These are phyloP conservation scores for Chaetomium cochliodes DNA, from an alignment of 495 filamentous ascomycete species.

Conservation along the genomic window DNA sequence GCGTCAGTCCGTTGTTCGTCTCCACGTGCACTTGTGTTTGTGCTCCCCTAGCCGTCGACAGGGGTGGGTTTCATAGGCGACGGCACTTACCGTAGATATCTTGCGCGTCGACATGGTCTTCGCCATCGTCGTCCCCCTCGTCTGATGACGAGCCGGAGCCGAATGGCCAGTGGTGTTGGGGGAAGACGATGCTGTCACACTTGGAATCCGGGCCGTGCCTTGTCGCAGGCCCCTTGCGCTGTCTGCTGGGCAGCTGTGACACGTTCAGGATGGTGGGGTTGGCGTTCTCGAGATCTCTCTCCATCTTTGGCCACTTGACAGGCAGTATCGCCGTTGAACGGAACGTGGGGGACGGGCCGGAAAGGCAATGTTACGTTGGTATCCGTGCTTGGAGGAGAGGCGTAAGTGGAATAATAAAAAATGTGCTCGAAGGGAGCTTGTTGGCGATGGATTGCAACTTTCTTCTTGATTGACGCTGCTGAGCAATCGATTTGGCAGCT, in stretches of 20 bases:
- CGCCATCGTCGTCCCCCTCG: constrained; percentile 48
- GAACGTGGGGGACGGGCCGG: neutral
- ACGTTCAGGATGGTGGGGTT: constrained; percentile 91
- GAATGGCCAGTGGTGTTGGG: constrained; percentile 39
- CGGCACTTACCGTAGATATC: constrained; percentile 79
- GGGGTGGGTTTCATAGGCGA: neutral
- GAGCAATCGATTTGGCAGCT: neutral
- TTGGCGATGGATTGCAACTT: constrained; percentile 9
- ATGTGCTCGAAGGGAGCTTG: neutral
- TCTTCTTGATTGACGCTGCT: neutral
- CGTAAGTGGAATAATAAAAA: neutral
- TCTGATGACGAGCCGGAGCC: constrained; percentile 22
- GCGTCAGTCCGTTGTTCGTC: constrained; percentile 35
- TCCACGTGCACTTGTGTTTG: neutral
- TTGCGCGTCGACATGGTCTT: constrained; percentile 90
- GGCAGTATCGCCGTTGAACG: neutral
- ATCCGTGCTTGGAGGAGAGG: neutral
- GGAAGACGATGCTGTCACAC: constrained; percentile 39
- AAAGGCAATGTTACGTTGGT: constrained; percentile 9
- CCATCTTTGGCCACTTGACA: constrained; percentile 22
- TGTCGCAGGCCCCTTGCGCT: constrained; percentile 36
- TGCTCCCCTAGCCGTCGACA: neutral
- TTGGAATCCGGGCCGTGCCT: constrained; percentile 35
- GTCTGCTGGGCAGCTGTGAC: constrained; percentile 82
- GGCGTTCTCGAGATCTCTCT: constrained; percentile 66